Percentiles rank a stretch among this genome's conserved stretches.
These are phyloP conservation scores for Chalciporus piperatus DNA, from an alignment of 768 basidiomycete species.

Conservation along the genomic window DNA sequence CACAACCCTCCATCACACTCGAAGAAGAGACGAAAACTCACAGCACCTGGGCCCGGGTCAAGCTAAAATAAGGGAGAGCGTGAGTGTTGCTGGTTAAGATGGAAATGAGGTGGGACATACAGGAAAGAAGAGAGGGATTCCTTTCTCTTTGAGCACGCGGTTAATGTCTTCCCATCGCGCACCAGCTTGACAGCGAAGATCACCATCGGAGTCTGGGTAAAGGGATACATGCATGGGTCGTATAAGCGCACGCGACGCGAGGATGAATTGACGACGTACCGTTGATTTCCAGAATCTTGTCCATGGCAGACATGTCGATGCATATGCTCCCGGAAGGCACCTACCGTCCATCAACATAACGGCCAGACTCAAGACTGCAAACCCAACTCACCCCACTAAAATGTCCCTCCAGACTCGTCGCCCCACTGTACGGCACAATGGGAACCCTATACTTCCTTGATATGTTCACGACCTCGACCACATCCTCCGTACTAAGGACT, in stretches of 20 bases:
- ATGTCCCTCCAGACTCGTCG: slow-evolving; percentile 86
- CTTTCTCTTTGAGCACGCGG: slow-evolving; percentile 58
- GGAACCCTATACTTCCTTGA: slow-evolving; percentile 73
- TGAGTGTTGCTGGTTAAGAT: not conserved
- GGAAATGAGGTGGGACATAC: slow-evolving; percentile 37
- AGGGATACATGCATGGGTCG: not conserved
- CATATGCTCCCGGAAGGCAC: slow-evolving; percentile 57
- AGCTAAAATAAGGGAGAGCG: slow-evolving; percentile 39
- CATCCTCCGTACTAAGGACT: slow-evolving; percentile 71
- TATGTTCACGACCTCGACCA: slow-evolving; percentile 75
- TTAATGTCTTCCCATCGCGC: slow-evolving; percentile 81
- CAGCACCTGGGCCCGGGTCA: slow-evolving; percentile 70
- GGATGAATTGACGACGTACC: slow-evolving; percentile 33
- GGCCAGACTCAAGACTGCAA: not conserved
- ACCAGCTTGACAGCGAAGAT: slow-evolving; percentile 75
- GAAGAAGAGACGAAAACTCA: slow-evolving; percentile 31
- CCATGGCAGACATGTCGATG: slow-evolving; percentile 65
- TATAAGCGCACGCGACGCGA: slow-evolving; percentile 1
- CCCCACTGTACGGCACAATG: slow-evolving; percentile 78
- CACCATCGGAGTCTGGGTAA: slow-evolving; percentile 60
- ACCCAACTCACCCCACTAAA: slow-evolving; percentile 59
- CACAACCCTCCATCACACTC: slow-evolving; percentile 2
- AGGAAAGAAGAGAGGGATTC: slow-evolving; percentile 83
- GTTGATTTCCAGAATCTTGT: slow-evolving; percentile 58
- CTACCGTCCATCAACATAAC: slow-evolving; percentile 24